phyloP scores from a whole-genome alignment of 148 eudicot species.

The Rhododendron molle region DNA sequence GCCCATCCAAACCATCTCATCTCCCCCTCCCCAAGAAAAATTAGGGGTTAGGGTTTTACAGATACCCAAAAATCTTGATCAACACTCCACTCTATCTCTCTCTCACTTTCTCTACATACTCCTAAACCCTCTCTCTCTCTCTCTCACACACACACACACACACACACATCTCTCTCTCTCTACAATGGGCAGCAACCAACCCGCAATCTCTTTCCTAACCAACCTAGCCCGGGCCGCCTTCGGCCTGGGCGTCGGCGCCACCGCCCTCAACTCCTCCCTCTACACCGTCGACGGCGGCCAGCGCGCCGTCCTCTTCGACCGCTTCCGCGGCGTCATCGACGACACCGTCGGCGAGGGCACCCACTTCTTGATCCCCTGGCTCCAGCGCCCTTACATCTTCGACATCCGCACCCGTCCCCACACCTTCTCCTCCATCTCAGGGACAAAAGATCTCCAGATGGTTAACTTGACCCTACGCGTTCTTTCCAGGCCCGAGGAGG shows the following conservation, averaged over 20 bases:
- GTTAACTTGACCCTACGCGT: conserved; percentile 84
- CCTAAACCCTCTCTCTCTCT: too few species aligned
- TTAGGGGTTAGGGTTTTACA: conserved; percentile 11
- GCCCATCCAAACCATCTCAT: neutral
- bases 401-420: conserved; percentile 91
- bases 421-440: conserved; percentile 70
- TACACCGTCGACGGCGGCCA: conserved; percentile 96
- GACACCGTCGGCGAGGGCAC: conserved; percentile 82
- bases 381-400: conserved; percentile 78
- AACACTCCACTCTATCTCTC: neutral
- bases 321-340: conserved; percentile 69
- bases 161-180: neutral
- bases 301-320: conserved; percentile 89
- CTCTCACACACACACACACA: neutral
- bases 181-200: conserved; percentile 27
- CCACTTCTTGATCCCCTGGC: conserved; percentile 79
- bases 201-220: conserved; percentile 33
- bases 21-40: neutral
- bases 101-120: neutral
- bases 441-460: conserved; percentile 96
- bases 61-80: neutral
- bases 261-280: conserved; percentile 57
- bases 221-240: conserved; percentile 46
- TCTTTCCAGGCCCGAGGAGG: conserved; percentile 65
- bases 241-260: conserved; percentile 44